Base-by-base conservation (phyloP, 2,329 filamentous ascomycete species). In the Sporothrix mexicana region DNA sequence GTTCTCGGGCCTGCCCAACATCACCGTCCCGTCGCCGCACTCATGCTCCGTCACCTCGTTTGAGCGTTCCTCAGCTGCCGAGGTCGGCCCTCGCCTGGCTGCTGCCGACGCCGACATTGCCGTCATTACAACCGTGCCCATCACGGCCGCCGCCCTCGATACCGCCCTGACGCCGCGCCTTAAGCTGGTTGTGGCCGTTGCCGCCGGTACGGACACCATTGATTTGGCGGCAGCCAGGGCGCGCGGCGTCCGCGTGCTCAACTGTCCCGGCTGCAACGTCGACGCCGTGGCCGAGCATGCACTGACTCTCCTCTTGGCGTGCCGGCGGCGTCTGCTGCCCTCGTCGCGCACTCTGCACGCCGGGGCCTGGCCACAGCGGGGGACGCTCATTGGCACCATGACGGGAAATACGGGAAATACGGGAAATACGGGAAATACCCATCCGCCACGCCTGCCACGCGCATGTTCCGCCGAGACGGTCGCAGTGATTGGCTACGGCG, bases 31-130 rank as follows among this genome's bases (percentile, higher is more conserved):
- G n/a, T 74, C 73, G 9, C 73, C 73, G 3, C 67, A 81, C 74
- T 81, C 80, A 8, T 80, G 76, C 75, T 75, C 77, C 47, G 71
- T 81, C 10, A 75, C 74, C 23, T 69, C 76, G 25, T 79, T 81
- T 75, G 49, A 70, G 41, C 72, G 76, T 20, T 80, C 79, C 13
- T 59, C 59, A 8, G 66, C 74, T 7, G 75, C 76, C 20, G 74
- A 80, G 61, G 73, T 81, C 7, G 74, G 77, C 3, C 74, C 75
- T 20, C 76, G 80, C 25, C 78, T 83, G 36, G 53, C 69, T 41
- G 79, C 80, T 69, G 82, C 81, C 81, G 79, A 81, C 66, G 82
- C 81, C 55, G 79, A 81, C 71, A 77, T 84, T 3, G 74, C 80
- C 9, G 78, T 84, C 53, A 77, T 79, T 53, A 81, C 80, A 1